Evolutionary conservation across 805 yeast genomes (phyloP).

Genomic region (Scheffersomyces stipitis): DNA sequence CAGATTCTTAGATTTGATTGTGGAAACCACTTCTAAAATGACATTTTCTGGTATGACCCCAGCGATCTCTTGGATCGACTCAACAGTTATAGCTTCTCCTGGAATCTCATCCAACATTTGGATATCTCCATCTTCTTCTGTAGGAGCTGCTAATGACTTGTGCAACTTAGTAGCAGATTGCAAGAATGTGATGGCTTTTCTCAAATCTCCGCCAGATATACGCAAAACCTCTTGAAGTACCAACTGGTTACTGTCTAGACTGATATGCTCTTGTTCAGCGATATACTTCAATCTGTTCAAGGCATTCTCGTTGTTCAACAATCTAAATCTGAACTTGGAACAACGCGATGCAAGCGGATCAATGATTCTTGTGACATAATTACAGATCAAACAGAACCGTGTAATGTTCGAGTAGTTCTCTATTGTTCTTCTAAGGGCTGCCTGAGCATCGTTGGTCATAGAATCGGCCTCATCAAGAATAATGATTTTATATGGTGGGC

Average conservation of each 20-base stretch:
- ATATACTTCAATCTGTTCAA: constrained; percentile 64
- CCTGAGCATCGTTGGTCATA: constrained; percentile 96
- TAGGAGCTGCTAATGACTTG: constrained; percentile 14
- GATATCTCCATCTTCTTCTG: constrained; percentile 32
- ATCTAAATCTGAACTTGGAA: constrained; percentile 88
- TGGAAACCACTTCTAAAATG: constrained; percentile 41
- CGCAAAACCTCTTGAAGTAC: constrained; percentile 62
- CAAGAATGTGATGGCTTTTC: constrained; percentile 86
- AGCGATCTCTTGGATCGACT: constrained; percentile 65
- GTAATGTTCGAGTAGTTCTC: constrained; percentile 86
- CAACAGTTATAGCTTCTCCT: constrained; percentile 40
- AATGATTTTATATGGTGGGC: constrained; percentile 94
- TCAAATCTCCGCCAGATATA: constrained; percentile 86
- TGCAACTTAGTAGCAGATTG: constrained; percentile 77
- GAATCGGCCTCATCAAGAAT: constrained; percentile 95
- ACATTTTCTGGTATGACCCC: constrained; percentile 64
- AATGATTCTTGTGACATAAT: constrained; percentile 93
- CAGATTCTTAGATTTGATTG: constrained; percentile 25
- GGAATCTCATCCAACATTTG: constrained; percentile 22
- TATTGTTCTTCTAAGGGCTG: constrained; percentile 92
- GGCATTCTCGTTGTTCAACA: constrained; percentile 71
- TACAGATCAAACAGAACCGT: constrained; percentile 91
- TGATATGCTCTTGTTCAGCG: constrained; percentile 40
- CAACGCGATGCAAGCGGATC: constrained; percentile 97
- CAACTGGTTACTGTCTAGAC: constrained; percentile 38